phyloP scores from a whole-genome alignment of 169 alveolate genomes.

The Eimeria sp. region DNA sequence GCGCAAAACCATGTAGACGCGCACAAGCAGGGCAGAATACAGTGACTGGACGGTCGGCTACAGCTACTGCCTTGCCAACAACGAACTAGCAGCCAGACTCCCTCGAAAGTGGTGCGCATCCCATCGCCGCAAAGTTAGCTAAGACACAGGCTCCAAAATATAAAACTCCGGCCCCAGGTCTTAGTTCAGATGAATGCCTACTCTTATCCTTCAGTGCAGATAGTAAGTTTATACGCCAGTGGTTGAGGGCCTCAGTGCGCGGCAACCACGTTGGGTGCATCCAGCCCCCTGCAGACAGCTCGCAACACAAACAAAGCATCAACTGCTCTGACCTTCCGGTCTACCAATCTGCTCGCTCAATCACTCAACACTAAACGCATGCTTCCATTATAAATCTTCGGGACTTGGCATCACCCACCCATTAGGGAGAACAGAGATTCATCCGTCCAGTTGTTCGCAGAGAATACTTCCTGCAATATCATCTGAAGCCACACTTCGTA shows the following conservation, averaged over 20 bases:
- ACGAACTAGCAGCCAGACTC: background rate
- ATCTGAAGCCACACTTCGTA: slow-evolving; percentile 81
- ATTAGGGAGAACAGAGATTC: slow-evolving; percentile 40
- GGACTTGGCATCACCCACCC: background rate
- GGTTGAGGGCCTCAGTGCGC: slow-evolving; percentile 72
- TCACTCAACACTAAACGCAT: background rate
- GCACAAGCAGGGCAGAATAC: background rate
- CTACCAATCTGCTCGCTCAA: background rate
- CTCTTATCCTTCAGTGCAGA: slow-evolving; percentile 62
- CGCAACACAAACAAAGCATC: background rate
- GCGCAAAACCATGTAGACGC: background rate
- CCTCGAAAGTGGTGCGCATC: background rate
- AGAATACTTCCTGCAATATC: slow-evolving; percentile 68
- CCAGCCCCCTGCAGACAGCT: slow-evolving; percentile 51
- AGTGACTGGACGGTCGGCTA: background rate
- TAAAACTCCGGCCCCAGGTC: background rate
- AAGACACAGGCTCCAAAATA: background rate
- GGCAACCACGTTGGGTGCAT: slow-evolving; percentile 74
- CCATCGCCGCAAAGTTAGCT: background rate
- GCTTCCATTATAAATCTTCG: background rate
- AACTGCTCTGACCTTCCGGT: background rate
- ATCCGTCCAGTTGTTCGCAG: slow-evolving; percentile 57
- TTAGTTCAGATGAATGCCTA: background rate
- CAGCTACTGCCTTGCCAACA: background rate
- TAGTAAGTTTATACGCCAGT: slow-evolving; percentile 77